Evolutionary conservation across 768 basidiomycete genomes (phyloP).

Genomic region (Lactarius quietus): DNA sequence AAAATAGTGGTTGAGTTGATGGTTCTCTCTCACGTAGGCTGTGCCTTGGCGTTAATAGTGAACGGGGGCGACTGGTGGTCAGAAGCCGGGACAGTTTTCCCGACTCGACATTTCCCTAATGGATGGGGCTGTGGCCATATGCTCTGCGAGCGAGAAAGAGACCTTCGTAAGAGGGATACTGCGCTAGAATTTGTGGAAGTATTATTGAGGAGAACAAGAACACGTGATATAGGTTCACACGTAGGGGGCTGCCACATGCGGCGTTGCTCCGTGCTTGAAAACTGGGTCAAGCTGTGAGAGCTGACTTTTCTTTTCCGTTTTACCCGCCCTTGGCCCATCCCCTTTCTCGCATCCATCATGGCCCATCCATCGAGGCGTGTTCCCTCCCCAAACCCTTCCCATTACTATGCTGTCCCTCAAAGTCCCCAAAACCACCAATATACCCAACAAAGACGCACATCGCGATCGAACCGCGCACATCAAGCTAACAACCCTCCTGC

Average conservation of each 20-base stretch:
- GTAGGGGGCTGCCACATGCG: background rate
- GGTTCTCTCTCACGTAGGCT: background rate
- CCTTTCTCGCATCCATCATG: constrained; percentile 12
- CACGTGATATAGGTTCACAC: background rate
- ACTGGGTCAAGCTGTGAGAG: background rate
- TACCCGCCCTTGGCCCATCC: background rate
- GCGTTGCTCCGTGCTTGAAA: background rate
- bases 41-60: background rate
- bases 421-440: constrained; percentile 37
- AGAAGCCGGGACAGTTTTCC: background rate
- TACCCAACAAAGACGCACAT: constrained; percentile 23
- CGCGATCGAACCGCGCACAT: constrained; percentile 26
- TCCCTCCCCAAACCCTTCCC: constrained; percentile 36
- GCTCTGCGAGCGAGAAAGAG: background rate
- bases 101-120: background rate
- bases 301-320: background rate
- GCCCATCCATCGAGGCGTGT: constrained; percentile 22
- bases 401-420: constrained; percentile 67
- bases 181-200: background rate
- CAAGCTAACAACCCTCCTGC: constrained; percentile 8
- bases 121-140: background rate
- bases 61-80: background rate
- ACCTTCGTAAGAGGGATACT: too few relatives aligned
- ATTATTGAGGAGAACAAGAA: background rate
- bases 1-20: background rate